These are phyloP conservation scores for Venturia oleaginea DNA, from an alignment of 2,329 filamentous ascomycete species.

Conservation along the genomic window DNA sequence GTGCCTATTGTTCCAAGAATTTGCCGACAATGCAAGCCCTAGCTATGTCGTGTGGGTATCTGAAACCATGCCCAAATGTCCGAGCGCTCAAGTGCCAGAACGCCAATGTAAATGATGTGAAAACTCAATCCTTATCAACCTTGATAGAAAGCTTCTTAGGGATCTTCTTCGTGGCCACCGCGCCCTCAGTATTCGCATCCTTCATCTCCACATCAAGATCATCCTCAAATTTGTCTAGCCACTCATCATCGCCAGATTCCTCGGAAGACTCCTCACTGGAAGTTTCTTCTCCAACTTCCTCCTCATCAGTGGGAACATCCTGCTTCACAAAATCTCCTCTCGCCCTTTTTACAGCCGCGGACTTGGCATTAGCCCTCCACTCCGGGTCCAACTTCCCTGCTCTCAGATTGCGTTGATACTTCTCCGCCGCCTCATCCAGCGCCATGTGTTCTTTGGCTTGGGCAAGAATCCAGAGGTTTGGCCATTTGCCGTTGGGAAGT, in stretches of 20 bases:
- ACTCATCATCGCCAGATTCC: background rate
- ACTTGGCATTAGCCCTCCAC: conserved; percentile 47
- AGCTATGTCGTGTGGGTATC: background rate
- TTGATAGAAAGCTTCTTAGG: background rate
- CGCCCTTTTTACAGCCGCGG: conserved; percentile 43
- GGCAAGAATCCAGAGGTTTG: background rate
- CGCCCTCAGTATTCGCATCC: background rate
- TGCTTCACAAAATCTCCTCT: conserved; percentile 41
- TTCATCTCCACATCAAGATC: background rate
- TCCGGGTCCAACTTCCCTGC: conserved; percentile 47
- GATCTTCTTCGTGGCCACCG: background rate
- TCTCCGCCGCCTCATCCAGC: conserved; percentile 22
- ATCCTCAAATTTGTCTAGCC: background rate
- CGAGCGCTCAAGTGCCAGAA: background rate
- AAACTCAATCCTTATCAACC: background rate
- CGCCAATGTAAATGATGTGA: background rate
- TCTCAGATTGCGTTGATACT: conserved; percentile 47
- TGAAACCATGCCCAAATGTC: background rate
- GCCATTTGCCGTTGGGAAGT: background rate
- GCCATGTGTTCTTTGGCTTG: background rate
- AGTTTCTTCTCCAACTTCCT: conserved; percentile 45
- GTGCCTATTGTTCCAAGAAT: background rate
- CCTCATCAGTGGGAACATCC: conserved; percentile 23
- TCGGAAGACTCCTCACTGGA: conserved; percentile 44
- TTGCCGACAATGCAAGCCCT: background rate